Percentiles rank a stretch among this genome's conserved stretches.
phyloP scores from a whole-genome alignment of 176 grass and related monocot genomes.

The Alloteropsis semialata region DNA sequence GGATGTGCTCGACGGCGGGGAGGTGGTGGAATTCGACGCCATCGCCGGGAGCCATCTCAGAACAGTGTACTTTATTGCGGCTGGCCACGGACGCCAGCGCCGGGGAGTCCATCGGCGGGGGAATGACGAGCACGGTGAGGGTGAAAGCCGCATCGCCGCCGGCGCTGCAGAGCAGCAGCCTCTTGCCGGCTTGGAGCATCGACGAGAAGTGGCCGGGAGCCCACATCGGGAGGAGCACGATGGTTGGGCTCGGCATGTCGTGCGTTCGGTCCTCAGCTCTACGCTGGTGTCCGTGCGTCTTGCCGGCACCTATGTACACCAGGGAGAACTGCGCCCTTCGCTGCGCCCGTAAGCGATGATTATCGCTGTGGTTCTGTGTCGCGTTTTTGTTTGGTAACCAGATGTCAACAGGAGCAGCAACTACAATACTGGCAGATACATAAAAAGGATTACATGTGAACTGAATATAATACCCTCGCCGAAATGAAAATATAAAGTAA shows the following conservation, averaged over 20 bases:
- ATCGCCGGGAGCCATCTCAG: neutral
- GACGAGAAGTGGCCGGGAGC: conserved; percentile 31
- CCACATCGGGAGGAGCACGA: conserved; percentile 23
- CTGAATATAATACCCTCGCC: no score
- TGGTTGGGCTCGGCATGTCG: neutral
- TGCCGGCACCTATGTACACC: neutral
- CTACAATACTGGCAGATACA: no score
- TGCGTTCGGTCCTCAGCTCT: neutral
- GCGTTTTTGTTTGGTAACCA: no score
- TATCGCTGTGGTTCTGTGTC: no score
- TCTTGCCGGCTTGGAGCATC: conserved; percentile 34
- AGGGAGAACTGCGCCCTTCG: no score
- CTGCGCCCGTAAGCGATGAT: no score
- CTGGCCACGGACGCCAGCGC: neutral
- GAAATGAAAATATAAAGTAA: no score
- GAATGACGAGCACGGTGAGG: conserved; percentile 19
- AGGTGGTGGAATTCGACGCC: conserved; percentile 16
- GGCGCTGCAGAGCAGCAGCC: neutral
- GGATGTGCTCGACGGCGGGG: neutral
- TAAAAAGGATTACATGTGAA: no score
- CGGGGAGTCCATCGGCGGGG: neutral
- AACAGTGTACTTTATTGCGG: neutral
- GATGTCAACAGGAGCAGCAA: no score
- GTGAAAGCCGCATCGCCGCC: neutral
- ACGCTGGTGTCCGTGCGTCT: neutral